Evolutionary conservation across 176 grass and related monocot species (phyloP), one percentile per base, ranked within the genome.

Genomic region (Alloteropsis semialata): DNA sequence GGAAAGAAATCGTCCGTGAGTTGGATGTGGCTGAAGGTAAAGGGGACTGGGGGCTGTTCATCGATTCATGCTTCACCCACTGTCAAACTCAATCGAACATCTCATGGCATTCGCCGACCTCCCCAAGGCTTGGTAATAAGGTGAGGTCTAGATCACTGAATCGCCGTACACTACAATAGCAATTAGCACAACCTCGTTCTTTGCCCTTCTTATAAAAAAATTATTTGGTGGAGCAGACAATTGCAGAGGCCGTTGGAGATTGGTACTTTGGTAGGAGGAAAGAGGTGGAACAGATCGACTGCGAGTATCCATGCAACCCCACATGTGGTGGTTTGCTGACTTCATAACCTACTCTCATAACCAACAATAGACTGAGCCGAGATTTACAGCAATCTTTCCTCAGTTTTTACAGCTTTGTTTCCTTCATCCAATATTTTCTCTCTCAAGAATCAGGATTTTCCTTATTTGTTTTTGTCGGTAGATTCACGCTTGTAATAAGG

Each of bases 41-140:
- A 6, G 36, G 21, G 15, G 25, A 71, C 22, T 76, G 74, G 85
- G 93, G 90, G 4, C 2, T 89, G 28, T 96, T 93, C 72, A 46
- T 89, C 12, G 83, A 93, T 86, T 96, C 93, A 22, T 96, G 93
- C 75, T 96, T 84, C 68, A 38, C 57, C 32, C 93, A 96, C 75
- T 96, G 90, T 75, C 93, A 96, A 72, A 81, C 88, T 37, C 16
- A 38, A 17, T 79, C 13, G 4, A 74, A 36, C 36, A 72, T 72
- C 57, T 65, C 49, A 43, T 96, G 93, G 90, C 81, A 87, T 51
- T 86, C 83, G 44, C 57, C 24, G 0, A 60, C 69, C 48, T 93
- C 93, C 25, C 86, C 88, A 14, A 81, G 72, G 25, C 77, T 93
- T 81, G 79, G 85, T 45, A 84, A 89, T 24, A 83, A 79, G 83